Evolutionary conservation across 805 yeast genomes (phyloP).

Genomic region (Lipomyces mesembrius): DNA sequence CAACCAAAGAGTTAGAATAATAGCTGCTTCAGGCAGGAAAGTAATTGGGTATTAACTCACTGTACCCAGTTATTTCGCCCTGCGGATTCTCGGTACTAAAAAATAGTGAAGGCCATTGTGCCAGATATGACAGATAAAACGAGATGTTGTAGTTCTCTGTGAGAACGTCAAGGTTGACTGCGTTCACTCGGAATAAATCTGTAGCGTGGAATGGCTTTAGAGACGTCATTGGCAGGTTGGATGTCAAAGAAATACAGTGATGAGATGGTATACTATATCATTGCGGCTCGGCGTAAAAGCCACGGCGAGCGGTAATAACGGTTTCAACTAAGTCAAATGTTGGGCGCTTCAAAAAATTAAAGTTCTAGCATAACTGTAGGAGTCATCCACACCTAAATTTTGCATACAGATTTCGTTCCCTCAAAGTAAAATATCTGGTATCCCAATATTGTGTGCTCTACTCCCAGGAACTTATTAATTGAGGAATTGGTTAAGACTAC

Average conservation of each 20-base stretch:
- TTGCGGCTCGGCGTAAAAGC: not conserved
- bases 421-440: not conserved
- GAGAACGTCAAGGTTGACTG: conserved; percentile 82
- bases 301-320: not conserved
- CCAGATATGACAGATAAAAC: conserved; percentile 82
- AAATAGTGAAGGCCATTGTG: conserved; percentile 86
- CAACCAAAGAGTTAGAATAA: conserved; percentile 52
- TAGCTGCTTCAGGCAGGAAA: not conserved
- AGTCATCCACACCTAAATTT: not conserved
- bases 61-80: conserved; percentile 51
- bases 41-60: conserved; percentile 17
- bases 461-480: not conserved
- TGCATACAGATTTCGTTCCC: not conserved
- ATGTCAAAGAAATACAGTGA: not conserved
- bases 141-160: conserved; percentile 89
- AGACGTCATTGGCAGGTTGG: conserved; percentile 67
- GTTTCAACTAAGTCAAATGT: not conserved
- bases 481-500: not conserved
- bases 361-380: not conserved
- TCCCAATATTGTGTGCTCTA: not conserved
- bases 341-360: not conserved
- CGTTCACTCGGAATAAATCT: conserved; percentile 72
- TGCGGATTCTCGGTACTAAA: conserved; percentile 62
- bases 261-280: not conserved
- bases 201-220: conserved; percentile 85